phyloP scores from a whole-genome alignment of 441 rosid species.

The Lagerstroemia fauriei region DNA sequence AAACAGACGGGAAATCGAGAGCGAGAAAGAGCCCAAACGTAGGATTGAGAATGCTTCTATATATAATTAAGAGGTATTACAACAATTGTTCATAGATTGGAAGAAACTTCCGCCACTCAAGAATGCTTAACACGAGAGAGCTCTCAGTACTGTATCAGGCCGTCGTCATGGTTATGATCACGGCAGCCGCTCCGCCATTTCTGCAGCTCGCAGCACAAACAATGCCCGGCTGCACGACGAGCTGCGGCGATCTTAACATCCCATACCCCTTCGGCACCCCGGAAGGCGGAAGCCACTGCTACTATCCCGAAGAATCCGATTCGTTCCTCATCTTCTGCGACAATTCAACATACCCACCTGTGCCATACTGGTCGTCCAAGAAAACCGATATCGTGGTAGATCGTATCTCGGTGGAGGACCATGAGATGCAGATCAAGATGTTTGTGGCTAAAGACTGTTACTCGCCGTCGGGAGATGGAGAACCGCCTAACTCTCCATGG shows the following conservation, averaged over 20 bases:
- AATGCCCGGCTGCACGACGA: background rate
- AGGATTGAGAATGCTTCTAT: too few relatives aligned
- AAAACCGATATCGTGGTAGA: background rate
- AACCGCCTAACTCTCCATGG: accelerated
- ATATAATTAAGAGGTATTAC: too few relatives aligned
- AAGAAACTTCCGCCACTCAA: too few relatives aligned
- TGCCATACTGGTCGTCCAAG: background rate
- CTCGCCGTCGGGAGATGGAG: too few relatives aligned
- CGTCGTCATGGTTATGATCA: too few relatives aligned
- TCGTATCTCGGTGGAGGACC: background rate
- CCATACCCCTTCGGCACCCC: background rate
- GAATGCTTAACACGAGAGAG: too few relatives aligned
- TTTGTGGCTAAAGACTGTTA: background rate
- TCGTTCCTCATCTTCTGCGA: background rate
- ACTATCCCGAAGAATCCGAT: background rate
- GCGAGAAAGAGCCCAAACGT: too few relatives aligned
- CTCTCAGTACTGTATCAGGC: too few relatives aligned
- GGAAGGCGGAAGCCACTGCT: background rate
- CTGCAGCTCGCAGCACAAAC: background rate
- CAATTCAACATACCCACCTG: background rate
- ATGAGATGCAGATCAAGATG: background rate
- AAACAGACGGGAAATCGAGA: too few relatives aligned
- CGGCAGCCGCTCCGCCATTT: too few relatives aligned
- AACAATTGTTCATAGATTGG: too few relatives aligned
- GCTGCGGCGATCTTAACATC: background rate